These are phyloP conservation scores for Citrus glauca DNA, from an alignment of 345 rosid genomes.

Conservation along the genomic window DNA sequence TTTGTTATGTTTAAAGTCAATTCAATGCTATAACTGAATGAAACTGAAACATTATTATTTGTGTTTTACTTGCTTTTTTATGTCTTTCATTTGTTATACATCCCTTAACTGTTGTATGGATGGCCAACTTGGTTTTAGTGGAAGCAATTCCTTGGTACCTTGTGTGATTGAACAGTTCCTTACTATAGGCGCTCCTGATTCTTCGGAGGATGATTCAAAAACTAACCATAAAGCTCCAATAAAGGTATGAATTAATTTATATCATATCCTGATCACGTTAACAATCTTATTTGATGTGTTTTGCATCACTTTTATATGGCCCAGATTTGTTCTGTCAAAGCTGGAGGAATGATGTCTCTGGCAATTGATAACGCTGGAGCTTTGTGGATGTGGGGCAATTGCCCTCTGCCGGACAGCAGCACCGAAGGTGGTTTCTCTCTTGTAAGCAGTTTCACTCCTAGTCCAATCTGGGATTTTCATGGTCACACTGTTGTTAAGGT, in stretches of 20 bases:
- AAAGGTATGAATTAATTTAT: constrained; percentile 38
- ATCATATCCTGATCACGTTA: background rate
- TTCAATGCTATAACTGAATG: background rate
- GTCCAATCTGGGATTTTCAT: constrained; percentile 52
- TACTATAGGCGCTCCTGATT: constrained; percentile 29
- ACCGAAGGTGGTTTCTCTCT: constrained; percentile 39
- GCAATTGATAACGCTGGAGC: constrained; percentile 76
- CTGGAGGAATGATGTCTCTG: constrained; percentile 85
- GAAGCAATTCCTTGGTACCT: constrained; percentile 52
- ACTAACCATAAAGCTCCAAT: constrained; percentile 27
- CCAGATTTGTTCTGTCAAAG: constrained; percentile 68
- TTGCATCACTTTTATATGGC: constrained; percentile 3
- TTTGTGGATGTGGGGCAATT: constrained; percentile 95
- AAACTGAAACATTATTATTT: background rate
- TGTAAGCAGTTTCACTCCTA: constrained; percentile 49
- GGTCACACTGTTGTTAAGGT: constrained; percentile 82
- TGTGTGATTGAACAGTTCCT: constrained; percentile 43
- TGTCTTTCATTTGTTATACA: constrained; percentile 3
- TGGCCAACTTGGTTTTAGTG: constrained; percentile 81
- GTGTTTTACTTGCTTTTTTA: constrained; percentile 8
- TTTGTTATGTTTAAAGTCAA: background rate
- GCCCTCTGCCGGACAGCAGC: constrained; percentile 44
- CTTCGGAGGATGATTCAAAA: constrained; percentile 30
- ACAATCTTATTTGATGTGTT: background rate
- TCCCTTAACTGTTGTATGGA: constrained; percentile 75